Evolutionary conservation across 2,329 filamentous ascomycete species (phyloP).

Genomic region (Fusarium irregulare): DNA sequence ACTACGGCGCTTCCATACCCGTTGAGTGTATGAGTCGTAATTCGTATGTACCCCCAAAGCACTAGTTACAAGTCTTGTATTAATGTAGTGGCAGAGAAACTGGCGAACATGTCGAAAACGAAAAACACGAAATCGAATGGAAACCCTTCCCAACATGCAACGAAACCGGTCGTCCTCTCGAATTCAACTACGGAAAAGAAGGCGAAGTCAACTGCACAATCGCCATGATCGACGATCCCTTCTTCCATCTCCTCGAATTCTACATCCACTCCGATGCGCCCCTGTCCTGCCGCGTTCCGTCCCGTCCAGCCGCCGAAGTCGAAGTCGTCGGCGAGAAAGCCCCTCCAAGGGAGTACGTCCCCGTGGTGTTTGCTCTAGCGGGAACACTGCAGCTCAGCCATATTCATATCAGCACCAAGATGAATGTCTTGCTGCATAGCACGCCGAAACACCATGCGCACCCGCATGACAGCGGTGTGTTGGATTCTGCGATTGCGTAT

Average conservation of each 20-base stretch:
- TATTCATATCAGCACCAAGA: slow-evolving; percentile 87
- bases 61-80: too few species aligned
- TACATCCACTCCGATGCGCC: slow-evolving; percentile 98
- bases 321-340: slow-evolving; percentile 65
- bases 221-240: slow-evolving; percentile 78
- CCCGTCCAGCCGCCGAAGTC: slow-evolving; percentile 72
- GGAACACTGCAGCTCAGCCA: slow-evolving; percentile 90
- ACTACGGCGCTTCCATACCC: slow-evolving; percentile 73
- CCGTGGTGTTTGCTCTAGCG: slow-evolving; percentile 87
- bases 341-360: slow-evolving; percentile 73
- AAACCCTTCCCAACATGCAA: slow-evolving; percentile 91
- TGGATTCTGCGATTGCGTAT: slow-evolving; percentile 90
- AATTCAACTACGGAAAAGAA: slow-evolving; percentile 87
- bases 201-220: slow-evolving; percentile 87
- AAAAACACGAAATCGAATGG: slow-evolving; percentile 86
- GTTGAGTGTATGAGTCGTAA: slow-evolving; percentile 81
- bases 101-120: slow-evolving; percentile 88
- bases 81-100: slow-evolving; percentile 54
- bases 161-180: slow-evolving; percentile 84
- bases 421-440: slow-evolving; percentile 88
- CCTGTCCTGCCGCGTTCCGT: slow-evolving; percentile 87
- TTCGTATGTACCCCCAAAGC: slow-evolving; percentile 61
- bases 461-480: slow-evolving; percentile 77
- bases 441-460: slow-evolving; percentile 70
- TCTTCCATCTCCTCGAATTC: slow-evolving; percentile 94